Conservation (phyloP, 1,284 basidiomycete genomes). For the Malassezia obtusa region DNA sequence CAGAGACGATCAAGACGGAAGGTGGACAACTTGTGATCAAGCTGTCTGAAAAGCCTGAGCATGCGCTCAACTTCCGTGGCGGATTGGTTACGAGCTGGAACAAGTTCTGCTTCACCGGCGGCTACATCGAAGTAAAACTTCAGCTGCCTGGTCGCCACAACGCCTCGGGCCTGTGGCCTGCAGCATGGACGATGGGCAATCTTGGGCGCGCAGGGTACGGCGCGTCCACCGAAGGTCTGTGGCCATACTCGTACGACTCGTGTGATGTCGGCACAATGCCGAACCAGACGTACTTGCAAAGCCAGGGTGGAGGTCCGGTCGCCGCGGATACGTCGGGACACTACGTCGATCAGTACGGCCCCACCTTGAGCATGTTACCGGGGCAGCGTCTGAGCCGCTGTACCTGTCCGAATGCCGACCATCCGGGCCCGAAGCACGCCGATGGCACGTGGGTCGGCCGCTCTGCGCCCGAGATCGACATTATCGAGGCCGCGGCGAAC, state of each 20-base stretch:
- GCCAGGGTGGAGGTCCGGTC: slow-evolving; percentile 32
- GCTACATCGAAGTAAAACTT: slow-evolving; percentile 43
- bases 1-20: slow-evolving; percentile 29
- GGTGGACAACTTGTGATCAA: slow-evolving; percentile 32
- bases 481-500: slow-evolving; percentile 58
- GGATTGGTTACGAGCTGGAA: slow-evolving; percentile 46
- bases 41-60: slow-evolving; percentile 47
- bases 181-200: slow-evolving; percentile 44
- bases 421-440: slow-evolving; percentile 34
- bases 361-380: slow-evolving; percentile 30
- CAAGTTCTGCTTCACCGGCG: slow-evolving; percentile 46
- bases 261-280: slow-evolving; percentile 43
- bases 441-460: slow-evolving; percentile 50
- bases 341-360: slow-evolving; percentile 31
- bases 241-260: slow-evolving; percentile 50
- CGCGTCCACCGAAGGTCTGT: slow-evolving; percentile 56
- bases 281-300: slow-evolving; percentile 33
- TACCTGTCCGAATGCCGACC: slow-evolving; percentile 36
- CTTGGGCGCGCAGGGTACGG: slow-evolving; percentile 71
- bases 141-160: slow-evolving; percentile 29
- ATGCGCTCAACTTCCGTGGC: slow-evolving; percentile 35
- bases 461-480: slow-evolving; percentile 74
- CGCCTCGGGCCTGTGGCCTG: slow-evolving; percentile 35
- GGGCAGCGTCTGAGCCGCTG: slow-evolving; percentile 40
- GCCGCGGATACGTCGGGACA: slow-evolving; percentile 36